phyloP scores from a whole-genome alignment of 2,329 filamentous ascomycete genomes.

The Cladosporium sp. region DNA sequence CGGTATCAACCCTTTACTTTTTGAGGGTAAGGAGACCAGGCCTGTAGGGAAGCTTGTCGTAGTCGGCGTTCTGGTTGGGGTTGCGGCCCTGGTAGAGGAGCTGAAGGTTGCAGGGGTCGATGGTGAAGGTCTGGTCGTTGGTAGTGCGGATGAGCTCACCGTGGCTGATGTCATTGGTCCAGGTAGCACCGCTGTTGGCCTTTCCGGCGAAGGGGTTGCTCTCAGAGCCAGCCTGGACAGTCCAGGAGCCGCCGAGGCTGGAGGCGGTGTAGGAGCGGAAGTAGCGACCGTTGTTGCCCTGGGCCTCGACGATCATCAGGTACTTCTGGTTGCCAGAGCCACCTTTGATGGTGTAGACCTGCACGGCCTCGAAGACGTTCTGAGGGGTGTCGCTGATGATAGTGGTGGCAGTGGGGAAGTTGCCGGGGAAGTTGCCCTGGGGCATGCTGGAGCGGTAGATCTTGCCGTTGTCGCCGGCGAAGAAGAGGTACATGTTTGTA shows the following conservation, averaged over 20 bases:
- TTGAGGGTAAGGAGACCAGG: constrained; percentile 52
- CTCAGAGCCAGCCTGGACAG: constrained; percentile 53
- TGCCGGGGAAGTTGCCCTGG: constrained; percentile 57
- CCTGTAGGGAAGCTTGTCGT: constrained; percentile 50
- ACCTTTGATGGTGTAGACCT: constrained; percentile 59
- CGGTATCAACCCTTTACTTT: not conserved
- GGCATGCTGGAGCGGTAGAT: constrained; percentile 64
- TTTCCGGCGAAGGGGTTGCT: constrained; percentile 60
- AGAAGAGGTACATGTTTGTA: constrained; percentile 63
- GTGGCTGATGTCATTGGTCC: constrained; percentile 65
- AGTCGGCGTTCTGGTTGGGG: constrained; percentile 43
- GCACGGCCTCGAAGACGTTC: constrained; percentile 63
- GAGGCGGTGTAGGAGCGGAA: constrained; percentile 64
- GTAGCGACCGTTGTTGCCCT: constrained; percentile 55
- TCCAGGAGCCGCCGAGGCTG: constrained; percentile 56
- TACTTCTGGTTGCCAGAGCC: constrained; percentile 44
- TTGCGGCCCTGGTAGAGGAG: constrained; percentile 59
- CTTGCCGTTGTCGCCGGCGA: constrained; percentile 61
- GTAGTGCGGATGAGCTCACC: constrained; percentile 57
- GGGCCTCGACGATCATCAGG: constrained; percentile 65
- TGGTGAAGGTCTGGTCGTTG: constrained; percentile 58
- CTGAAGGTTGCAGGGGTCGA: constrained; percentile 63
- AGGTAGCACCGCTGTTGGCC: constrained; percentile 60
- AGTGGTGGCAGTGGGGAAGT: constrained; percentile 51
- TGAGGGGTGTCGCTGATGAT: constrained; percentile 50